phyloP scores from a whole-genome alignment of 2,329 filamentous ascomycete species.

The Colletotrichum sidae region DNA sequence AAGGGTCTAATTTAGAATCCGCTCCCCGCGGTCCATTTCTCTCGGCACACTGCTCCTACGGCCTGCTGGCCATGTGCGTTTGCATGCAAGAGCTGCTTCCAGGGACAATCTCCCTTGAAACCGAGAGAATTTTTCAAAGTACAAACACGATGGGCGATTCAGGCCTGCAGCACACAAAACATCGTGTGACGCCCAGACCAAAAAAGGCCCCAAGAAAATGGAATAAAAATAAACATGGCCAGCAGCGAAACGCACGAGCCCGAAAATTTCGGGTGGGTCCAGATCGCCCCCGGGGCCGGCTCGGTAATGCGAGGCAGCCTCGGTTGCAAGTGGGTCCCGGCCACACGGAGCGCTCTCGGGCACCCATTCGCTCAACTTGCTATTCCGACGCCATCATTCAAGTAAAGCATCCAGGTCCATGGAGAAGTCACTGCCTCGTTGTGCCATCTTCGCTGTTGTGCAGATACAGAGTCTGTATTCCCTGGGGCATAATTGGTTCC shows the following conservation, averaged over 20 bases:
- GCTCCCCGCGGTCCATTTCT: not conserved
- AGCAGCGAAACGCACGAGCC: not conserved
- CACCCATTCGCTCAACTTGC: not conserved
- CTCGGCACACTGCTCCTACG: not conserved
- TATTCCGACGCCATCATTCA: not conserved
- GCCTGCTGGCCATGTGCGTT: not conserved
- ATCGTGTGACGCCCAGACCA: conserved; percentile 22
- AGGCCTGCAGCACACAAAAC: not conserved
- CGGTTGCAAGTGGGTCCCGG: conserved; percentile 11
- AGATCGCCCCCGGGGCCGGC: conserved; percentile 9
- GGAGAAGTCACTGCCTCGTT: not conserved
- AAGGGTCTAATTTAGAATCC: not conserved
- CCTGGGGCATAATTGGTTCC: conserved; percentile 5
- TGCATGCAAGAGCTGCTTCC: conserved; percentile 1
- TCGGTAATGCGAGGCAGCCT: conserved; percentile 21
- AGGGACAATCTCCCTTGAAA: conserved; percentile 32
- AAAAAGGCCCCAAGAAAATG: not conserved
- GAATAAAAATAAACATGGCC: too few relatives aligned
- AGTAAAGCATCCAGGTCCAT: not conserved
- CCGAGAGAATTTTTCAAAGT: conserved; percentile 23
- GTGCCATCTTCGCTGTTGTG: not conserved
- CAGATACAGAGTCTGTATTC: conserved; percentile 31
- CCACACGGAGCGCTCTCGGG: conserved; percentile 4
- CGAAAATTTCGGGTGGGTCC: not conserved
- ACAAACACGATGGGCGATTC: conserved; percentile 16